phyloP scores from a whole-genome alignment of 192 early-diverging fungal genomes.

The Pilaira anomala region DNA sequence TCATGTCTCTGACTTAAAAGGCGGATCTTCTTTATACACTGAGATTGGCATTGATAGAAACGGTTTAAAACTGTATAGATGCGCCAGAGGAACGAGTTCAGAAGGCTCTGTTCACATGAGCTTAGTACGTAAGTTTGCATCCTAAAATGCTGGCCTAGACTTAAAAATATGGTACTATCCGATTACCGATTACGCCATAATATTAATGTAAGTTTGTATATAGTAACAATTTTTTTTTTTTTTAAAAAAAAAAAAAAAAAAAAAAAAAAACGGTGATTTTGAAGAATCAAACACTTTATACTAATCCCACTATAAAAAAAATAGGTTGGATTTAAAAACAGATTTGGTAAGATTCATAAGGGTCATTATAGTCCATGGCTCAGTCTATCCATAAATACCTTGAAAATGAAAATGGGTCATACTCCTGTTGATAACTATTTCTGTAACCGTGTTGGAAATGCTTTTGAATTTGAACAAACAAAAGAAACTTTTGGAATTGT shows the following conservation, averaged over 20 bases:
- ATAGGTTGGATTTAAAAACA: no score
- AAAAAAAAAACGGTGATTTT: no score
- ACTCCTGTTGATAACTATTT: background rate
- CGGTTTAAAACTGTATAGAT: background rate
- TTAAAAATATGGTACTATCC: background rate
- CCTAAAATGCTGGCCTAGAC: background rate
- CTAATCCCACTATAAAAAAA: no score
- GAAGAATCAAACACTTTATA: no score
- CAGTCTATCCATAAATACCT: background rate
- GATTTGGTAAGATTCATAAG: no score
- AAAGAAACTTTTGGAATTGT: background rate
- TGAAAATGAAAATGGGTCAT: background rate
- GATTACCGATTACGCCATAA: background rate
- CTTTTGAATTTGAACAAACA: background rate
- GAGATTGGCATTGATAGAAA: background rate
- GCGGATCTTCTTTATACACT: background rate
- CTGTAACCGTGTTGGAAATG: background rate
- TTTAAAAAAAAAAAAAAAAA: no score
- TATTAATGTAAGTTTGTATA: background rate
- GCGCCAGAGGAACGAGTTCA: background rate
- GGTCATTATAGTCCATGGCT: no score
- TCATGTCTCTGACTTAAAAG: background rate
- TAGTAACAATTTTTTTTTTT: no score
- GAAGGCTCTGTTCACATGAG: background rate
- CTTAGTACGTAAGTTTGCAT: background rate